Evolutionary conservation across 768 basidiomycete genomes (phyloP), one percentile per base, ranked within the genome.

Genomic region (Suillus discolor): DNA sequence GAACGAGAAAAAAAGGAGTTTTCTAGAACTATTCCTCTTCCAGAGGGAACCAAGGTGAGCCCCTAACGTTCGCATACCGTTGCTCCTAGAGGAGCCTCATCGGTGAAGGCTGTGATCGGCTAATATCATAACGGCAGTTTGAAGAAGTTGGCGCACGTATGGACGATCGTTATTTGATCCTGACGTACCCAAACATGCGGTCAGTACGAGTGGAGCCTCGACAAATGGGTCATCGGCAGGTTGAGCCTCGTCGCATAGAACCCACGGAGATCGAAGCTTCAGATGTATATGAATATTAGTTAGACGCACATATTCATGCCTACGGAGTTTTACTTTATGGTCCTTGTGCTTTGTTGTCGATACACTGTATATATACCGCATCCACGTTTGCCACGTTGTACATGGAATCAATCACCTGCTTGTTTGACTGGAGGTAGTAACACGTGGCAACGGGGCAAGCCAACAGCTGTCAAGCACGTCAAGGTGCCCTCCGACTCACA

Each of bases 111-210:
- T 23, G 45, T 51, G 67, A 61, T 51, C 69, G 53, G 36, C 67
- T 44, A 25, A 39, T 38, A 34, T 60, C 25, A 28, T 41, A 6
- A 45, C n/a, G 28, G 42, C 45, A 92, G 91, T 92, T 91, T 66
- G 89, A 90, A 71, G 90, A 93, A 72, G 83, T 93, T 64, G 85
- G 83, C 57, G 89, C 89, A 7, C 82, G 86, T 39, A 88, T 89
- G 83, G 86, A 87, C 65, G 83, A 83, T 65, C 83, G 83, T 67
- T 82, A 80, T 65, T 82, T 93, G 39, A 83, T 83, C 66, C 74
- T 93, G 71, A 84, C 85, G 75, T 91, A 91, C 69, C 91, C 91
- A 63, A 77, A 77, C 66, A 77, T 77, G 75, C 75, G 77, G 54
- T 77, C 72, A 9, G 77, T 77, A 62, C 75, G 75, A 47, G 75